phyloP scores from a whole-genome alignment of 257 asterid genomes.

The Penstemon davidsonii region DNA sequence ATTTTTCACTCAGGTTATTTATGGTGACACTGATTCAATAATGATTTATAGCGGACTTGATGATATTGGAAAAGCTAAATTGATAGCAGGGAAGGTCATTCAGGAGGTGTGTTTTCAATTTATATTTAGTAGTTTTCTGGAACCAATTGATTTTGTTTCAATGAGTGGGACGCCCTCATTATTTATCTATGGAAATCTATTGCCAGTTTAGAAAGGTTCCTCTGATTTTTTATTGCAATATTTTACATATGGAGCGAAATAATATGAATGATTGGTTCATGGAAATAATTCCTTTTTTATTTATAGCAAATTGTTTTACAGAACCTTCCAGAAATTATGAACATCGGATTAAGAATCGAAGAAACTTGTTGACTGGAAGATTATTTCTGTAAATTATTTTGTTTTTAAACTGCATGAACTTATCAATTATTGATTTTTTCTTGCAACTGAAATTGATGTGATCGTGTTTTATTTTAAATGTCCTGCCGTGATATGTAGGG shows the following conservation, averaged over 20 bases:
- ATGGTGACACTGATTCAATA: constrained; percentile 98
- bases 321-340: constrained; percentile 9
- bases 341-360: constrained; percentile 23
- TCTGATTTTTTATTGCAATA: constrained; percentile 21
- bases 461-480: constrained; percentile 2
- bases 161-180: constrained; percentile 10
- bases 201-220: neutral
- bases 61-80: constrained; percentile 82
- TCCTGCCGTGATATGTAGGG: constrained; percentile 10
- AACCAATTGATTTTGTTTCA: constrained; percentile 16
- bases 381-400: constrained; percentile 16
- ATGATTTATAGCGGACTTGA: constrained; percentile 95
- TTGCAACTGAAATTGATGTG: constrained; percentile 16
- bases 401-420: constrained; percentile 16
- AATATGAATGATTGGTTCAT: constrained; percentile 13
- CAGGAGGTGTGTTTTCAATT: constrained; percentile 63
- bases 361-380: constrained; percentile 23
- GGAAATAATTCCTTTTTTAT: constrained; percentile 11
- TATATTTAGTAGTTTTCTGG: constrained; percentile 11
- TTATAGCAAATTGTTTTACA: neutral
- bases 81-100: constrained; percentile 82
- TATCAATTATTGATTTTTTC: constrained; percentile 6
- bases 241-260: constrained; percentile 7
- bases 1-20: constrained; percentile 70
- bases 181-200: constrained; percentile 19